Conservation (phyloP, 1,284 basidiomycete species). For the Tilletia walkeri region DNA sequence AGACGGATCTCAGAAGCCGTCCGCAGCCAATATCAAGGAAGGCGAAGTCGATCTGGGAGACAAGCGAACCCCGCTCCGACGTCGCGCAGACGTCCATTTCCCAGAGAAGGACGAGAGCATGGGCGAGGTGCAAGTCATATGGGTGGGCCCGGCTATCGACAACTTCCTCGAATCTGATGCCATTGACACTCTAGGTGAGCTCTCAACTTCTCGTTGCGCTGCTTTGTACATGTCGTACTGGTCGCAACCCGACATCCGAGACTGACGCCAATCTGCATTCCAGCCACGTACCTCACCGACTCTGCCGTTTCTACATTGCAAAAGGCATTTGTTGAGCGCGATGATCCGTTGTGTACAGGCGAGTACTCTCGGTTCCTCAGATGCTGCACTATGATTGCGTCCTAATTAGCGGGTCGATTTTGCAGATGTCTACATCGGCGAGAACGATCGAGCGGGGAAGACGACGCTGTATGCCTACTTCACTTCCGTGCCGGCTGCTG, state of each 20-base stretch:
- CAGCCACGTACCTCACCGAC: conserved; percentile 76
- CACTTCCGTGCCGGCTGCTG: conserved; percentile 78
- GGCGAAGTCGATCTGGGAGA: conserved; percentile 1
- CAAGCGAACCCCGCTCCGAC: conserved; percentile 22
- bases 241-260: too few species aligned
- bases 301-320: conserved; percentile 79
- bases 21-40: conserved; percentile 27
- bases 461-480: conserved; percentile 75
- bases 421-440: conserved; percentile 75
- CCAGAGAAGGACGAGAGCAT: conserved; percentile 96
- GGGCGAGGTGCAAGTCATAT: conserved; percentile 79
- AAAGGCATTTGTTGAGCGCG: conserved; percentile 88
- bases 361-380: not conserved
- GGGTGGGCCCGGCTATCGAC: conserved; percentile 73
- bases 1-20: conserved; percentile 38
- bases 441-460: conserved; percentile 67
- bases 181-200: conserved; percentile 69
- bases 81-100: conserved; percentile 70
- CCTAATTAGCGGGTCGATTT: not conserved
- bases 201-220: too few species aligned
- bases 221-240: too few species aligned
- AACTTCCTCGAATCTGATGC: conserved; percentile 78
- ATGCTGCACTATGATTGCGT: not conserved
- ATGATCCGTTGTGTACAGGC: conserved; percentile 73
- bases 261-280: not conserved